Evolutionary conservation across 2,329 filamentous ascomycete species (phyloP), one percentile per base, ranked within the genome.

Genomic region (Helotiales sp.): DNA sequence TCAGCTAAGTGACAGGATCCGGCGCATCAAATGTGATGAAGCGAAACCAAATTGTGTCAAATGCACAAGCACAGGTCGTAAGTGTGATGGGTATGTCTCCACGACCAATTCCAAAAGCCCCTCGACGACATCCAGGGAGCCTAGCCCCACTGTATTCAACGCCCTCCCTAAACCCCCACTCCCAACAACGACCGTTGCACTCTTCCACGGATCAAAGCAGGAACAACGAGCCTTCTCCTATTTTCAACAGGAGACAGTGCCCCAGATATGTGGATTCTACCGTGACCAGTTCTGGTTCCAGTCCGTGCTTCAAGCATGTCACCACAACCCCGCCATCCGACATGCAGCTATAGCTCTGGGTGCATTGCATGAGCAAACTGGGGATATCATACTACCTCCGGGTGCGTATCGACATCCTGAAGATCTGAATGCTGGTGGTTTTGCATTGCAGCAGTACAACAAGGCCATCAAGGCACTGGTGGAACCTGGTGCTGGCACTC

Each of bases 251-350:
- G 80, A 81, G 34, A 86, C 85, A 0, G 81, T 83, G 2, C 79
- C 73, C 30, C 82, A 85, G 63, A 73, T 88, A 6, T 85, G 84
- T 0, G 84, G 85, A n/a, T 86, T 83, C 66, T 87, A 87, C 59
- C 81, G 86, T 66, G 80, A 79, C 22, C 74, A 78, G 2, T 88
- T 87, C 66, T 88, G 85, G 85, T 82, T 79, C 1, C 76, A 78
- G 40, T 77, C 79, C 12, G 83, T 88, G 3, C 69, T 87, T 12
- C 81, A 83, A 61, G 82, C 84, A 67, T 86, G 83, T 52, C 81
- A 86, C 59, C 75, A 76, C 1, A 53, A 59, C 27, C 59, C 59
- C n/a, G 52, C 62, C 7, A 40, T 63, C n/a, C 55, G 42, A 25
- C 59, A 63, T 52, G 59, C 53, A 17, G 53, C 52, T 9, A 44